Evolutionary conservation across 2,329 filamentous ascomycete species (phyloP), one percentile per base, ranked within the genome.

Genomic region (Aspergillus neoniger): DNA sequence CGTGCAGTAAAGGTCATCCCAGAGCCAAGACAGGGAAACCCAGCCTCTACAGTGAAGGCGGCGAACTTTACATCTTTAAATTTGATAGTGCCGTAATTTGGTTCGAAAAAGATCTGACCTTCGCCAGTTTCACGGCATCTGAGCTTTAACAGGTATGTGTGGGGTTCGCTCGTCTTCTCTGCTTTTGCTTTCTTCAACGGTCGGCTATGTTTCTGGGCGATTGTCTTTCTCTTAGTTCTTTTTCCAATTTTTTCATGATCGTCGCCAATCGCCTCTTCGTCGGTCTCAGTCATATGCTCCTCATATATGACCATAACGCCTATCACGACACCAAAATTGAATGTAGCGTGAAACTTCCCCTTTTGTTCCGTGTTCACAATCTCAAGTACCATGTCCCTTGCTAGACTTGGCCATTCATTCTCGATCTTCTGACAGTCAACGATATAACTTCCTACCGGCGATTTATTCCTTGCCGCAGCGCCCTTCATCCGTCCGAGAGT

Each of bases 121-220:
- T 64, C 61, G 4, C 55, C 57, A 38, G 25, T 60, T 41, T 65
- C 62, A 43, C 57, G 52, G 44, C 50, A 58, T 43, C 47, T 62
- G 19, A 43, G 10, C 38, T 52, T 58, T 19, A 58, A 38, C 5
- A n/a, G 44, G 41, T 55, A 61, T 14, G 21, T 55, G 15, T 7
- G 32, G 15, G 49, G 15, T 15, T 30, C 36, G 10, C 25, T 28
- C 7, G 17, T 12, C 39, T 21, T 32, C 17, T 14, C 50, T 30
- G 36, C 32, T 23, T 52, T 58, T 15, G 21, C 17, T 17, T 52
- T 56, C 39, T 48, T 56, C 39, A 47, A 19, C 28, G 44, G 30
- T 6, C 38, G 14, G 8, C 30, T 19, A 6, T 6, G 14, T 14
- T 38, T 32, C 15, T 23, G 32, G 28, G 36, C 28, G 12, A 36